These are phyloP conservation scores for Pyrenophora tritici-repentis DNA, from an alignment of 2,329 filamentous ascomycete species.

Conservation along the genomic window DNA sequence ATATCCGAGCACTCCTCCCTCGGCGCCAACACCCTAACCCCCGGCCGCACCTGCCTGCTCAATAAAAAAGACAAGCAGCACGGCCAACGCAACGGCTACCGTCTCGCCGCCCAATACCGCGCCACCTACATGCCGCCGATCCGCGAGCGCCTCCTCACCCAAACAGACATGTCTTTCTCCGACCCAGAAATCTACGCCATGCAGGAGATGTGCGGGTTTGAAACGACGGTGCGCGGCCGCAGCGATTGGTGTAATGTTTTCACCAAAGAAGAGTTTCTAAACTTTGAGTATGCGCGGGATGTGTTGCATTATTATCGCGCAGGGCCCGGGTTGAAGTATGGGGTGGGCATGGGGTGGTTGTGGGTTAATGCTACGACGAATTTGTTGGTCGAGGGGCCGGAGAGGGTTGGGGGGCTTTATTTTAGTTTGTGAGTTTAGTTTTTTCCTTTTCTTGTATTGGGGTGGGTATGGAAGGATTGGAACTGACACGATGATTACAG, in stretches of 20 bases:
- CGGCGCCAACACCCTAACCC: slow-evolving; percentile 61
- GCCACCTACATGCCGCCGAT: slow-evolving; percentile 56
- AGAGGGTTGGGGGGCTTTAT: slow-evolving; percentile 53
- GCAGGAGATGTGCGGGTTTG: slow-evolving; percentile 67
- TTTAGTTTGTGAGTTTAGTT: slow-evolving; percentile 58
- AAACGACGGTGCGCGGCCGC: slow-evolving; percentile 58
- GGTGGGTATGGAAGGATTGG: too few relatives aligned
- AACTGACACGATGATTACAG: slow-evolving; percentile 18
- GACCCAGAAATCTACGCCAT: slow-evolving; percentile 60
- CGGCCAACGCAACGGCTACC: slow-evolving; percentile 58
- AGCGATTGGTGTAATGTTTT: slow-evolving; percentile 64
- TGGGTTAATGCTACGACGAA: slow-evolving; percentile 63
- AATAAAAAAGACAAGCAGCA: slow-evolving; percentile 47
- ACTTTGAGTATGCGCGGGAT: slow-evolving; percentile 64
- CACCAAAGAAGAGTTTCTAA: slow-evolving; percentile 57
- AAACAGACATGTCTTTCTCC: slow-evolving; percentile 52
- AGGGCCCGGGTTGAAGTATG: slow-evolving; percentile 62
- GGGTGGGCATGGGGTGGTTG: slow-evolving; percentile 60
- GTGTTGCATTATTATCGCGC: slow-evolving; percentile 63
- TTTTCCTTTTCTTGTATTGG: neutral
- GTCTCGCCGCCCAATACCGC: slow-evolving; percentile 55
- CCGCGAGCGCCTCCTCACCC: slow-evolving; percentile 49
- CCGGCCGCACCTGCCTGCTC: slow-evolving; percentile 53
- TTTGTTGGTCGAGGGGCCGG: slow-evolving; percentile 53
- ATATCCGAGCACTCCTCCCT: slow-evolving; percentile 58